Evolutionary conservation across 306 rosid genomes (phyloP), one percentile per base, ranked within the genome.

Genomic region (Dryas alaskensis): DNA sequence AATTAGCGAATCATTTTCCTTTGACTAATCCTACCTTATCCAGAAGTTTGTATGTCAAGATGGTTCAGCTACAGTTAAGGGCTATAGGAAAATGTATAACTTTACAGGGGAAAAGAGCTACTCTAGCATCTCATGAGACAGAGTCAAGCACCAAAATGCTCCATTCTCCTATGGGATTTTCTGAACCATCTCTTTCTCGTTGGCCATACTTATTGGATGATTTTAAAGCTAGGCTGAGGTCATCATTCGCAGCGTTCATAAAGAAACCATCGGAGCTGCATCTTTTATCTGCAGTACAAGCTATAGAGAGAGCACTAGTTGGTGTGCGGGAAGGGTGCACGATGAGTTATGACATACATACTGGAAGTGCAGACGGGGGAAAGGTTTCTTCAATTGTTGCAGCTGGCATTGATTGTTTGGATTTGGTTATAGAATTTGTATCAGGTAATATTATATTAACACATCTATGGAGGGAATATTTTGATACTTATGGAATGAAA

Each of bases 341-440:
- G 42, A 53, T 76, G 75, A 84, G 82, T 73, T 88, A 85, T 80
- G 90, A 82, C 82, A 67, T 93, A 80, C 74, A 84, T 78, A 75
- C 81, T 11, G 86, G 81, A 73, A 82, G 85, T 75, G 81, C 69
- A 77, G 81, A 80, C 69, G 92, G 96, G 39, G 96, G 97, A 51
- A 78, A 79, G 49, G 78, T 87, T 79, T 91, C 94, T 44, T 81
- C 90, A 67, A 55, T 80, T 60, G 94, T 88, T 74, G 91, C 97
- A 8, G 93, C 91, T 75, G 96, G 91, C 66, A 76, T 93, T 80
- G 94, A 93, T 72, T 91, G 91, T 82, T 85, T 91, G 80, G 89
- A 85, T 80, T 81, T 93, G 89, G 87, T 93, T 81, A 85, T 89
- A 58, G 97, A 93, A 74, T 88, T 77, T 82, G 92, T 84, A 75